A percentile compares a stretch with the other conserved stretches of the same genome.
phyloP scores from a whole-genome alignment of 2,329 filamentous ascomycete genomes.

The Cladosporium cucumerinum region DNA sequence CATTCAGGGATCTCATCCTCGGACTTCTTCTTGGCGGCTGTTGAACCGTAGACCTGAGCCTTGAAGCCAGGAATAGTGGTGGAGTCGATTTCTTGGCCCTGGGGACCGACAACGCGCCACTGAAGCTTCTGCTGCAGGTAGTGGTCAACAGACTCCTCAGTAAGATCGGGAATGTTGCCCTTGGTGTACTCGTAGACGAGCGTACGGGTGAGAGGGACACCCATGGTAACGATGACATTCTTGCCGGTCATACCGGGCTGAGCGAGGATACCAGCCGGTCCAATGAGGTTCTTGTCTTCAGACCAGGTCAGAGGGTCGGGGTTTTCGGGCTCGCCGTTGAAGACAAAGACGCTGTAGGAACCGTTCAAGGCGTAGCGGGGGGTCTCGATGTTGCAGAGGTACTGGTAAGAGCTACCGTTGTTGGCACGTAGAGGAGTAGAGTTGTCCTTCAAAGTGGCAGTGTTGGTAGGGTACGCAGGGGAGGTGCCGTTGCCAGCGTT shows the following conservation, averaged over 20 bases:
- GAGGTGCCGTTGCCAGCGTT: slow-evolving; percentile 10
- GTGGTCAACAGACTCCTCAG: slow-evolving; percentile 26
- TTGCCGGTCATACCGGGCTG: slow-evolving; percentile 25
- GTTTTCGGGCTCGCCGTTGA: slow-evolving; percentile 53
- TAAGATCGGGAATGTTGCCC: slow-evolving; percentile 29
- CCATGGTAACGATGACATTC: slow-evolving; percentile 36
- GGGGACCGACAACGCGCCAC: slow-evolving; percentile 34
- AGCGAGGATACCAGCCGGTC: slow-evolving; percentile 52
- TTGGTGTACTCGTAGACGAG: slow-evolving; percentile 35
- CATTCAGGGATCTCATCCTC: slow-evolving; percentile 33
- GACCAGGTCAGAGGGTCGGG: slow-evolving; percentile 50
- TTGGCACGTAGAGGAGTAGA: slow-evolving; percentile 28
- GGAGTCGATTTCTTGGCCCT: slow-evolving; percentile 32
- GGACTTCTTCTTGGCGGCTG: slow-evolving; percentile 32
- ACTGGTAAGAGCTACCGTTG: slow-evolving; percentile 56
- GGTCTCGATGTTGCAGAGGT: slow-evolving; percentile 64
- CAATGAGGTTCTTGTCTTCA: slow-evolving; percentile 54
- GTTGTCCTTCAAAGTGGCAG: slow-evolving; percentile 11
- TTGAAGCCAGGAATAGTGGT: slow-evolving; percentile 38
- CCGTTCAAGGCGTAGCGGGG: slow-evolving; percentile 58
- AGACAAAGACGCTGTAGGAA: slow-evolving; percentile 65
- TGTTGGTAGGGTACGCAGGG: slow-evolving; percentile 5
- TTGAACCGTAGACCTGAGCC: slow-evolving; percentile 39
- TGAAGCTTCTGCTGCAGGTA: slow-evolving; percentile 34
- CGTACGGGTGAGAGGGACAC: slow-evolving; percentile 44